Base-by-base conservation (phyloP, 352 stramenopile genomes). In the Globisporangium uncinulatum region DNA sequence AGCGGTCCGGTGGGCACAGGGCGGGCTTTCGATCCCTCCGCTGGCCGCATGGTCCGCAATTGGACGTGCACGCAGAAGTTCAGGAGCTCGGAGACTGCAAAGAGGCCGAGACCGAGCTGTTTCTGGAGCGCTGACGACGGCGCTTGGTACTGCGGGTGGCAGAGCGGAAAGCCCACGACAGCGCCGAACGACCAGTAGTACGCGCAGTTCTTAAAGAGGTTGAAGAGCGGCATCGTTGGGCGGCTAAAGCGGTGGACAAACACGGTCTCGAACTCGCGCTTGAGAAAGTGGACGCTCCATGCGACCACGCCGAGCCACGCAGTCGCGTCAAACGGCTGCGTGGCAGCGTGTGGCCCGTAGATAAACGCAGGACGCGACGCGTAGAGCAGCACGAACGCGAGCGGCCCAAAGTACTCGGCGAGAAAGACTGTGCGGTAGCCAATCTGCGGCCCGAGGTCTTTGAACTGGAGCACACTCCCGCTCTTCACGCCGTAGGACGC, bases 161-260 rank as follows among this genome's bases (percentile, higher is more conserved):
- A 94, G 48, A 97, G 57, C 37, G 81, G 79, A 67, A 93, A 96
- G 54, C 82, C 88, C 34, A 96, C 80, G 19, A 89, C 79, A 29
- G 74, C 69, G n/a, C 72, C 86, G 58, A 93, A 95, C 20, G 57
- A 70, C 83, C 86, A 95, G 70, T 97, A 97, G 70, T 96, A 95
- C 41, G 63, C 63, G 70, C 85, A 95, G 74, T 97, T 97, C 70
- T 95, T 95, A 63, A 95, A 96, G 10, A 97, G 59, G 64, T 97
- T 96, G 34, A 65, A 67, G 43, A 97, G 65, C 15, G 88, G 86
- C 88, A 97, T 95, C 39, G 83, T 97, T 42, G 81, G 72, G 51
- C 79, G 80, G 45, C 70, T 89, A 66, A 97, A 97, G 63, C 80
- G 83, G 67, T 97, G 86, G 53, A 96, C 85, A 62, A 95, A 95